These are phyloP conservation scores for Penicillium manginii DNA, from an alignment of 495 filamentous ascomycete genomes.

Conservation along the genomic window DNA sequence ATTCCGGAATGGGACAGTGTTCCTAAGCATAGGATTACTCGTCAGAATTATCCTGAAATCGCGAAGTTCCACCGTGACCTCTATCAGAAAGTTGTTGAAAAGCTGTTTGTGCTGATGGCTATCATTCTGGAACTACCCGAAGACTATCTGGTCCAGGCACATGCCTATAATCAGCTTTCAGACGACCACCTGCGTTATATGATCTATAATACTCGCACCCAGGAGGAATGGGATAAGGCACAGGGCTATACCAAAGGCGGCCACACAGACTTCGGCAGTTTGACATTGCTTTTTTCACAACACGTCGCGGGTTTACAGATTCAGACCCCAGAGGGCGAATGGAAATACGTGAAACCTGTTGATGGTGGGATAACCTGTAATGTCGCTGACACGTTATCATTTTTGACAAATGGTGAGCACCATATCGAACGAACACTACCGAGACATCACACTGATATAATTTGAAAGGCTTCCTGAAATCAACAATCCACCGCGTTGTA, in stretches of 20 bases:
- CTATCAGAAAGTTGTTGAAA: conserved; percentile 24
- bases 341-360: conserved; percentile 53
- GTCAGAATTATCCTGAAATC: conserved; percentile 29
- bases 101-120: conserved; percentile 41
- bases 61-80: conserved; percentile 28
- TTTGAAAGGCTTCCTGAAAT: conserved; percentile 43
- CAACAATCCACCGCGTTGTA: conserved; percentile 53
- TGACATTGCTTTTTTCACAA: conserved; percentile 60
- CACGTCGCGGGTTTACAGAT: conserved; percentile 58
- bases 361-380: conserved; percentile 52
- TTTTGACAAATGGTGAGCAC: conserved; percentile 39
- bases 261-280: conserved; percentile 58
- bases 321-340: conserved; percentile 44
- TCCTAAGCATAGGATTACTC: conserved; percentile 31
- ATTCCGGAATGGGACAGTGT: conserved; percentile 45
- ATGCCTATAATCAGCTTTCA: conserved; percentile 50
- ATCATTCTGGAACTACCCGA: conserved; percentile 59
- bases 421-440: background rate
- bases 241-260: conserved; percentile 49
- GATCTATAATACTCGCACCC: conserved; percentile 53
- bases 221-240: conserved; percentile 48
- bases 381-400: conserved; percentile 48
- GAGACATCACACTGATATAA: background rate
- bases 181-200: conserved; percentile 60
- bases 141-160: conserved; percentile 49